These are phyloP conservation scores for Phaeoacremonium minimum DNA, from an alignment of 2,329 filamentous ascomycete species.

Conservation along the genomic window DNA sequence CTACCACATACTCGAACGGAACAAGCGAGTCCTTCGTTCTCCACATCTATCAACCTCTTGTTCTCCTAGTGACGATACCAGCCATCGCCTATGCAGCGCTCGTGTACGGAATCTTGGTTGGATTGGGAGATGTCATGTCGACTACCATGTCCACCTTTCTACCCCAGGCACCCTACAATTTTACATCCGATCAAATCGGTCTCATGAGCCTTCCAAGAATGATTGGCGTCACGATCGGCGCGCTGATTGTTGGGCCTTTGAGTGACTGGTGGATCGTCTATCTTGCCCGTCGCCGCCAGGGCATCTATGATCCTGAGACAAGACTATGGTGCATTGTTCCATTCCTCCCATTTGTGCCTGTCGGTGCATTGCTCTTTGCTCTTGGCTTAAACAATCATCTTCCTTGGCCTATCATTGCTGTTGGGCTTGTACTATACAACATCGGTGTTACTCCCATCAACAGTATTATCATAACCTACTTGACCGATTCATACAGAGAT, in stretches of 20 bases:
- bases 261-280: constrained; percentile 29
- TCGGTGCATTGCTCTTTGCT: constrained; percentile 32
- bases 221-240: constrained; percentile 29
- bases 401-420: constrained; percentile 21
- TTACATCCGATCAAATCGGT: constrained; percentile 27
- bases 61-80: constrained; percentile 29
- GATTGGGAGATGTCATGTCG: constrained; percentile 30
- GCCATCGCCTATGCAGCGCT: constrained; percentile 30
- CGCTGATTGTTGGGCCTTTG: constrained; percentile 24
- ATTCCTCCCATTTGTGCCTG: constrained; percentile 22
- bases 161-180: constrained; percentile 31
- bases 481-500: constrained; percentile 30
- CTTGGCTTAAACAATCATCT: constrained; percentile 22
- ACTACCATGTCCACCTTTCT: constrained; percentile 29
- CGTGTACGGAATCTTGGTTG: constrained; percentile 28
- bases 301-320: constrained; percentile 39
- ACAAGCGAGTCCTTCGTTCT: constrained; percentile 23
- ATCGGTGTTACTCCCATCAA: constrained; percentile 26
- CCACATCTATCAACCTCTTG: constrained; percentile 28
- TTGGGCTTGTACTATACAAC: constrained; percentile 29
- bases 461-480: constrained; percentile 29
- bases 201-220: constrained; percentile 32
- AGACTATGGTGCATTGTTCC: constrained; percentile 31
- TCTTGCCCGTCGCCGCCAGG: constrained; percentile 27
- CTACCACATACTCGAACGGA: neutral